Evolutionary conservation across 2,329 filamentous ascomycete genomes (phyloP).

Genomic region (Thelonectria blattea): DNA sequence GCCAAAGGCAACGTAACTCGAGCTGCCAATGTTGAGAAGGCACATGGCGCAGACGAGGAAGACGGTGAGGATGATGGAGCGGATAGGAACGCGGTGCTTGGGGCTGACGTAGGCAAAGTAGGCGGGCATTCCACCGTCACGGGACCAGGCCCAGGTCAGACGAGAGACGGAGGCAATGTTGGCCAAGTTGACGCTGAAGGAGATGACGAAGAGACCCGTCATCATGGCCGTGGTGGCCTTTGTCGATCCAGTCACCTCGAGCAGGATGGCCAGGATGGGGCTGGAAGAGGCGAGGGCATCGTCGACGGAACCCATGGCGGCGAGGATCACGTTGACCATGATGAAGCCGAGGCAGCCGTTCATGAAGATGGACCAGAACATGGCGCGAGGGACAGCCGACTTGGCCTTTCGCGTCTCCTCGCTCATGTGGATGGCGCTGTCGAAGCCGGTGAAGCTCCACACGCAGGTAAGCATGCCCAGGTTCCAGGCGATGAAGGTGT

Average conservation of each 20-base stretch:
- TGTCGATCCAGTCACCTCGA: slow-evolving; percentile 27
- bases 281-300: slow-evolving; percentile 32
- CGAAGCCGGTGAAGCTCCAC: slow-evolving; percentile 38
- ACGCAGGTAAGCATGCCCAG: slow-evolving; percentile 36
- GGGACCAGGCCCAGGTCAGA: slow-evolving; percentile 35
- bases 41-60: slow-evolving; percentile 36
- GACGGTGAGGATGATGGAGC: slow-evolving; percentile 32
- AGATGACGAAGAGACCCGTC: slow-evolving; percentile 33
- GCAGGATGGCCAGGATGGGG: slow-evolving; percentile 33
- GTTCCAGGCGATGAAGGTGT: slow-evolving; percentile 35
- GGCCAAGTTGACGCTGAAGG: slow-evolving; percentile 34
- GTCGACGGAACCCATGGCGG: slow-evolving; percentile 34
- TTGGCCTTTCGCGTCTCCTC: slow-evolving; percentile 36
- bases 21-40: slow-evolving; percentile 35
- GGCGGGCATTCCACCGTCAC: slow-evolving; percentile 34
- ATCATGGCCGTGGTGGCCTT: slow-evolving; percentile 35
- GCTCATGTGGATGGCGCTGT: slow-evolving; percentile 37
- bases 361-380: slow-evolving; percentile 40
- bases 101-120: slow-evolving; percentile 36
- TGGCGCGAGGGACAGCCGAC: slow-evolving; percentile 33
- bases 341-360: slow-evolving; percentile 36
- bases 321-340: slow-evolving; percentile 38
- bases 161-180: slow-evolving; percentile 36
- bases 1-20: slow-evolving; percentile 35
- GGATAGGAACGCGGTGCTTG: slow-evolving; percentile 31